Evolutionary conservation across 2,329 filamentous ascomycete species (phyloP), one percentile per base, ranked within the genome.

Genomic region (Drechslerella stenobrocha): DNA sequence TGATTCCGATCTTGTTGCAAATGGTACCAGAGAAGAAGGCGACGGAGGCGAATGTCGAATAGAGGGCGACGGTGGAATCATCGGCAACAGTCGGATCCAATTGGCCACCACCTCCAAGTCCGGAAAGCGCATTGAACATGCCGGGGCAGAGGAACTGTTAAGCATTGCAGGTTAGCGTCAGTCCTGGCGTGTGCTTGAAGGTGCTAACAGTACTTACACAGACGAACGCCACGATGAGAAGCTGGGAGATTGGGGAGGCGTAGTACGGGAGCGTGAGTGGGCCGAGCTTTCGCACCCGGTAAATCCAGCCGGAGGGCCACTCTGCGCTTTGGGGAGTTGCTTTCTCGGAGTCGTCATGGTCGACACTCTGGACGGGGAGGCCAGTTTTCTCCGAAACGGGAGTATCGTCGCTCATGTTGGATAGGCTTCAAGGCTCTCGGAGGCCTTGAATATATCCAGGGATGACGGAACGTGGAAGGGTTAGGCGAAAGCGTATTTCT

Each of bases 21-120:
- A 91, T 82, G 55, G 87, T 90, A 57, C 87, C 87, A 71, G 87
- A 87, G 75, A 88, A 83, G 77, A 89, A 83, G 69, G 83, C 87
- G 37, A 85, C 80, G 48, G 84, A 78, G 51, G 83, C 78, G 61
- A 81, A 81, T 37, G 79, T 79, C 9, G 76, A 78, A 73, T 81
- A 80, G 13, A 81, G 76, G 3, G 80, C 80, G 13, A 76, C 59
- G 35, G 65, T 70, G 22, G 64, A 72, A 47, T 70, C 48, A 48
- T 74, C 71, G 52, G 70, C 56, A 13, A 70, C 72, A 5, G 30
- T 55, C 2, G 70, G 13, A 24, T 71, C 70, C 18, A 72, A 70
- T 59, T 73, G 72, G 34, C 73, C 73, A 42, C 51, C 73, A 20
- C 70, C 73, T 53, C 73, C 73, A 42, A 74, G 61, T 20, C 73